Evolutionary conservation across 2,329 filamentous ascomycete genomes (phyloP), one percentile per base, ranked within the genome.

Genomic region (Lecanicillium sp.): DNA sequence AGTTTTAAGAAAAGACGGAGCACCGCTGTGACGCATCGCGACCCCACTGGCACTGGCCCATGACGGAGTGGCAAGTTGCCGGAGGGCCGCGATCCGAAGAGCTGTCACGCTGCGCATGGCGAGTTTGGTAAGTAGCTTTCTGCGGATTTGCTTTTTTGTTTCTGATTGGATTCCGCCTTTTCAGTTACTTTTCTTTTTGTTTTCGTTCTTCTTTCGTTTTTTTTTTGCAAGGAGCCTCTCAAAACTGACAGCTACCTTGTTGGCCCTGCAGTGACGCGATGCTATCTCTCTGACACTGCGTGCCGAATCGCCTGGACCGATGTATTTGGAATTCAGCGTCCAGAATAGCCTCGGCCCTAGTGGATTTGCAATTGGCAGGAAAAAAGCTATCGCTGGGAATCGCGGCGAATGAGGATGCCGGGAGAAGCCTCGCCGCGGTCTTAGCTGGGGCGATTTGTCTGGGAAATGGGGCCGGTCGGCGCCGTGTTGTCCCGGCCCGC

Each of bases 401-500:
- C 17, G 19, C 26, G 27, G 44, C 44, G 26, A 46, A 46, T 46
- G 44, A 32, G 35, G 35, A 32, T 46, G 44, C 26, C 11, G 10
- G 11, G 35, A 39, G n/a, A 20, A 39, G 39, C 35, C 35, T 14
- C 19, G 14, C 8, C 17, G 15, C 19, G 19, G 2, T 29, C 39
- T 46, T n/a, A 38, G 38, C 39, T 27, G 30, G 44, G 44, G 44
- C 35, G 19, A n/a, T 39, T 30, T 9, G 44, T 35, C 24, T 32
- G 39, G 36, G 36, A 32, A 35, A 35, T 33, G 44, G 10, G n/a
- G 12, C 20, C 11, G 21, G 26, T 47, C 44, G 44, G 44, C 44
- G 12, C 27, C 24, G 44, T 39, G 37, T 47, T 47, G 44, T 47
- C 44, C 44, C 44, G 44, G 15, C 5, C 44, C 44, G 43, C n/a